Evolutionary conservation across 768 basidiomycete species (phyloP).

Genomic region (Lactarius sanguifluus): DNA sequence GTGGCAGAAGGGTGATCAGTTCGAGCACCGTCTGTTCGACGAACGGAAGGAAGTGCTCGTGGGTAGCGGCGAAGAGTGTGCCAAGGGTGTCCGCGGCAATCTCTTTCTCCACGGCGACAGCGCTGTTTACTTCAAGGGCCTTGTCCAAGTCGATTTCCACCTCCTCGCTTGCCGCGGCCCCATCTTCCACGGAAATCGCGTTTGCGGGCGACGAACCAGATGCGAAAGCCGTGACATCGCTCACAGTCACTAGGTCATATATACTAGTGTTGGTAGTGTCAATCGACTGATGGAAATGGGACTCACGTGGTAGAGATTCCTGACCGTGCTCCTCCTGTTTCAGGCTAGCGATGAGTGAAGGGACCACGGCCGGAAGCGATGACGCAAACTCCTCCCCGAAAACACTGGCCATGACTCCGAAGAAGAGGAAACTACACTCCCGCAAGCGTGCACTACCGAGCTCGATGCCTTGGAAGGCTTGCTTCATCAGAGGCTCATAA

Average conservation of each 20-base stretch:
- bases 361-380: constrained; percentile 84
- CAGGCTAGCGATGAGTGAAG: constrained; percentile 78
- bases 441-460: constrained; percentile 84
- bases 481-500: constrained; percentile 95
- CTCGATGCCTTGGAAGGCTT: constrained; percentile 86
- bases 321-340: constrained; percentile 82
- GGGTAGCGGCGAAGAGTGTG: constrained; percentile 80
- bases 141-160: constrained; percentile 82
- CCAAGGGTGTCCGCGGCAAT: constrained; percentile 97
- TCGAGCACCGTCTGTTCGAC: constrained; percentile 81
- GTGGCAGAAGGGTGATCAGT: constrained; percentile 74
- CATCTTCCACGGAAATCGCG: constrained; percentile 64
- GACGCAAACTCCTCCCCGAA: constrained; percentile 92
- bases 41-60: constrained; percentile 84
- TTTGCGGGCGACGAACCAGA: constrained; percentile 73
- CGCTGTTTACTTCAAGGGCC: constrained; percentile 89
- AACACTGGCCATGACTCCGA: constrained; percentile 96
- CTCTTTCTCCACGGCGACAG: constrained; percentile 98
- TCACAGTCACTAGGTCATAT: constrained; percentile 45
- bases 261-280: not conserved
- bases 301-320: constrained; percentile 36
- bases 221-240: constrained; percentile 63
- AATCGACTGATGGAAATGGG: not conserved
- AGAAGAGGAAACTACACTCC: constrained; percentile 98
- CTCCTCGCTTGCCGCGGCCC: constrained; percentile 44